Evolutionary conservation across 805 yeast genomes (phyloP).

Genomic region (Candida alai): DNA sequence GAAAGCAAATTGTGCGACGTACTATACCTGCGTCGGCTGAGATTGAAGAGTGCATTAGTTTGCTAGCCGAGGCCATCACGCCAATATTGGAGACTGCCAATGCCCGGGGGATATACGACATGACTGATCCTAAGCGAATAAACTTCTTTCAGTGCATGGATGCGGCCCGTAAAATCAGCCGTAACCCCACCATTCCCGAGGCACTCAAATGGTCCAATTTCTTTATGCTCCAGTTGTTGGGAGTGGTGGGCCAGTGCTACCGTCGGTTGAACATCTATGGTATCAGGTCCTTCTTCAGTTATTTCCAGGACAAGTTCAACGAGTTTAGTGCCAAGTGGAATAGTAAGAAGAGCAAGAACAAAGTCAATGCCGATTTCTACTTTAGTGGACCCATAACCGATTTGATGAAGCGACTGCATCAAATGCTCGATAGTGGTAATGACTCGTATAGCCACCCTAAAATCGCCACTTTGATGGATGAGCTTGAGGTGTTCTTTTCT

Average conservation of each 20-base stretch:
- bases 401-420: slow-evolving; percentile 24
- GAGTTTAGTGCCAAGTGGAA: slow-evolving; percentile 58
- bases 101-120: slow-evolving; percentile 57
- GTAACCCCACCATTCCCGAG: slow-evolving; percentile 55
- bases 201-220: slow-evolving; percentile 73
- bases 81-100: slow-evolving; percentile 66
- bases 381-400: slow-evolving; percentile 45
- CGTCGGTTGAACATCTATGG: slow-evolving; percentile 79
- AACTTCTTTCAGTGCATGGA: slow-evolving; percentile 72
- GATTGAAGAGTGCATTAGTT: slow-evolving; percentile 50
- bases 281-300: slow-evolving; percentile 65
- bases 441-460: slow-evolving; percentile 57
- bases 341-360: slow-evolving; percentile 57
- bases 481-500: slow-evolving; percentile 53
- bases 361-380: slow-evolving; percentile 59
- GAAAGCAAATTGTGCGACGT: slow-evolving; percentile 56
- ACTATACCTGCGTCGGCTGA: slow-evolving; percentile 52
- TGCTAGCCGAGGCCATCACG: slow-evolving; percentile 57
- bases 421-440: slow-evolving; percentile 5
- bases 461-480: slow-evolving; percentile 53
- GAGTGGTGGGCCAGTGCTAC: slow-evolving; percentile 68
- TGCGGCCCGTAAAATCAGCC: slow-evolving; percentile 54
- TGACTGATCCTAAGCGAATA: slow-evolving; percentile 61
- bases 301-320: slow-evolving; percentile 54
- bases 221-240: slow-evolving; percentile 57